phyloP scores from a whole-genome alignment of 2,329 filamentous ascomycete species.

The Penicillium sp. region DNA sequence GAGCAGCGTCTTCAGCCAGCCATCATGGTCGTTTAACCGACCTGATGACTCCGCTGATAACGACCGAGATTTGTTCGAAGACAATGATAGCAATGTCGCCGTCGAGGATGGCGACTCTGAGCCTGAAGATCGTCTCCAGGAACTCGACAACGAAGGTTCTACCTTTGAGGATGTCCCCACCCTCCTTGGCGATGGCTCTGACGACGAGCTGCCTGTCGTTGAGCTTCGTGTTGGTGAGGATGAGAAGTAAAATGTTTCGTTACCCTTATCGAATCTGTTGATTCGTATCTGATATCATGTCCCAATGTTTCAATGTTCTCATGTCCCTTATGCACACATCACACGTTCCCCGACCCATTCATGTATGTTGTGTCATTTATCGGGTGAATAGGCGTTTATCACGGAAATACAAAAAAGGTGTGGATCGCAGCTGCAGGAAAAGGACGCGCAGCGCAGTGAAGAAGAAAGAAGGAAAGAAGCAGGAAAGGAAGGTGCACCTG shows the following conservation, averaged over 20 bases:
- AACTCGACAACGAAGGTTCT: slow-evolving; percentile 24
- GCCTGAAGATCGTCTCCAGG: slow-evolving; percentile 33
- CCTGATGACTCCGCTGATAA: slow-evolving; percentile 7
- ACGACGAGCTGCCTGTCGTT: slow-evolving; percentile 43
- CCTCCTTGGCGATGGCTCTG: slow-evolving; percentile 32
- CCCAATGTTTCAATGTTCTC: not conserved
- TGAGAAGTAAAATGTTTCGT: slow-evolving; percentile 18
- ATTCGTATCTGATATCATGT: not conserved
- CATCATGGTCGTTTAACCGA: slow-evolving; percentile 42
- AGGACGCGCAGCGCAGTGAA: not conserved
- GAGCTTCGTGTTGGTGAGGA: slow-evolving; percentile 43
- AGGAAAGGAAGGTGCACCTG: not conserved
- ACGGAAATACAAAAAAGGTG: slow-evolving; percentile 11
- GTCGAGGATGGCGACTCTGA: slow-evolving; percentile 39
- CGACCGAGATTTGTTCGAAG: slow-evolving; percentile 32
- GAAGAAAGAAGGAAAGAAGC: not conserved
- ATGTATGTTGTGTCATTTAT: not conserved
- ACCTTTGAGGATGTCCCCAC: slow-evolving; percentile 36
- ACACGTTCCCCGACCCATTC: not conserved
- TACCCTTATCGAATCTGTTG: slow-evolving; percentile 2
- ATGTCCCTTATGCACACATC: not conserved
- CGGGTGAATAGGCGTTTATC: slow-evolving; percentile 8
- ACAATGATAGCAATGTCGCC: slow-evolving; percentile 42
- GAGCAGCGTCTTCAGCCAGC: slow-evolving; percentile 20
- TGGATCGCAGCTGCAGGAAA: not conserved